Evolutionary conservation across 371 early-diverging fungal genomes (phyloP).

Genomic region (Umbelopsis sp.): DNA sequence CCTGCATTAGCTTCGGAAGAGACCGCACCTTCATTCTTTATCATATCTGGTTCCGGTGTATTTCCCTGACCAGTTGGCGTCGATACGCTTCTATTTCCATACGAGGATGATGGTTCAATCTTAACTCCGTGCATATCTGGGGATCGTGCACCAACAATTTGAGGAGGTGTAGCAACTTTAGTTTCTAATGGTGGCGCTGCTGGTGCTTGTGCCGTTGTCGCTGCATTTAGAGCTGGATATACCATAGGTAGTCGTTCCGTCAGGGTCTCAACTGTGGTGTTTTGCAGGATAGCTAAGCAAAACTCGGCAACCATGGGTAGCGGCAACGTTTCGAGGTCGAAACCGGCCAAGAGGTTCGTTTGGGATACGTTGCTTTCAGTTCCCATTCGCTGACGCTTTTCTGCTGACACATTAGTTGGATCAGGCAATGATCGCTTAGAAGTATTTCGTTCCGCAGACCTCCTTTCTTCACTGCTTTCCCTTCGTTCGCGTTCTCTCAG

Average conservation of each 20-base stretch:
- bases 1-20: neutral
- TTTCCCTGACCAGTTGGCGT: slow-evolving; percentile 1
- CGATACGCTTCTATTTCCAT: neutral
- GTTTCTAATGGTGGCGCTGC: neutral
- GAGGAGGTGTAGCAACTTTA: slow-evolving; percentile 1
- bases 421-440: neutral
- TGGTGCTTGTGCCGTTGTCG: slow-evolving; percentile 26
- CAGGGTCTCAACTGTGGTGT: slow-evolving; percentile 39
- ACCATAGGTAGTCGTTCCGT: slow-evolving; percentile 33
- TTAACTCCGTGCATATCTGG: slow-evolving; percentile 12
- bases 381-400: slow-evolving; percentile 21
- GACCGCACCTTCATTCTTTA: neutral
- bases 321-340: slow-evolving; percentile 47
- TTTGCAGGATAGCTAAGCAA: slow-evolving; percentile 44
- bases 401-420: slow-evolving; percentile 6
- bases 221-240: slow-evolving; percentile 26
- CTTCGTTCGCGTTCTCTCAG: slow-evolving; percentile 24
- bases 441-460: slow-evolving; percentile 21
- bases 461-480: slow-evolving; percentile 29
- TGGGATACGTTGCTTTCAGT: slow-evolving; percentile 26
- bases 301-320: slow-evolving; percentile 37
- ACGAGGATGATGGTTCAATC: neutral
- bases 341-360: slow-evolving; percentile 32
- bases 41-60: slow-evolving; percentile 12
- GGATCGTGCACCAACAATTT: neutral